Percentiles rank a stretch among this genome's conserved stretches.
Conservation (phyloP, 2,329 filamentous ascomycete genomes). For the Cladorrhinum sp. region DNA sequence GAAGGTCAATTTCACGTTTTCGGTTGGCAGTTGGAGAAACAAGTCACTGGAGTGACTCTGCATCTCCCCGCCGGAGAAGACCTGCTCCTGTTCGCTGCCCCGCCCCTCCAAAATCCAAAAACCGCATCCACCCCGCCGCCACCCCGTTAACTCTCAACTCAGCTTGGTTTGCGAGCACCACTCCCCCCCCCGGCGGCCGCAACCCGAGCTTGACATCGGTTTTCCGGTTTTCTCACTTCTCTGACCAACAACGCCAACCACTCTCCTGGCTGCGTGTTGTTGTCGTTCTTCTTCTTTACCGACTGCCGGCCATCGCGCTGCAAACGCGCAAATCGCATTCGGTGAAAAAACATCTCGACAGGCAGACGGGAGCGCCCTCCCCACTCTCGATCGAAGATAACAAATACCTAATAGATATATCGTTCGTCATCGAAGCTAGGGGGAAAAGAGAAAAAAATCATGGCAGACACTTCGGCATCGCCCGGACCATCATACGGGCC, state of each 20-base stretch:
- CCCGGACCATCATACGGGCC: conserved; percentile 58
- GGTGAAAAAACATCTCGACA: no score
- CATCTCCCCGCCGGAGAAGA: background rate
- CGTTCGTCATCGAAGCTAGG: background rate
- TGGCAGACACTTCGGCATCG: conserved; percentile 58
- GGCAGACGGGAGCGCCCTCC: no score
- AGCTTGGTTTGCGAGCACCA: background rate
- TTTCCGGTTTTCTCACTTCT: background rate
- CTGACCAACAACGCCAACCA: background rate
- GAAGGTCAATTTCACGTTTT: background rate
- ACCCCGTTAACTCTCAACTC: conserved; percentile 1
- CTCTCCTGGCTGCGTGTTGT: background rate
- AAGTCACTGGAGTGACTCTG: background rate
- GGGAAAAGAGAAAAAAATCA: conserved; percentile 29
- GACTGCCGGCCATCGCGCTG: background rate
- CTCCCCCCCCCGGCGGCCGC: background rate
- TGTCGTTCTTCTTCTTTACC: background rate
- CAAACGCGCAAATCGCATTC: background rate
- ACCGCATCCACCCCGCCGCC: conserved; percentile 3
- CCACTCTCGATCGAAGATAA: background rate
- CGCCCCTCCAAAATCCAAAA: background rate
- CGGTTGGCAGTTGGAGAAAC: background rate
- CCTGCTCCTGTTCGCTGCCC: background rate
- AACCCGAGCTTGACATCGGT: background rate
- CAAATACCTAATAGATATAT: background rate